Evolutionary conservation across 1,139 yeast genomes (phyloP).

Genomic region (Hansenula anomala): DNA sequence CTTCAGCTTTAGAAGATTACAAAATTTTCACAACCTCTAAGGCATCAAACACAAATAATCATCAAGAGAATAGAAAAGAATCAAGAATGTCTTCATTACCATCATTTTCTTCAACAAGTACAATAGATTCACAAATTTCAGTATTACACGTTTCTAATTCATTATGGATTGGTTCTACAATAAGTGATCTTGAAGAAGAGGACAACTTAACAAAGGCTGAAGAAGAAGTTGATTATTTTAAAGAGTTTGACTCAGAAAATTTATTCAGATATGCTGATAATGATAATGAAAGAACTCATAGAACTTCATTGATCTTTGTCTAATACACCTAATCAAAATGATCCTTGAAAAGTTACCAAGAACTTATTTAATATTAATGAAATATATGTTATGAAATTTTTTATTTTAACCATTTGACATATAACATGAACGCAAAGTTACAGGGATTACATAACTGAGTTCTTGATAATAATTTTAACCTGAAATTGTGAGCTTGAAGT

Average conservation of each 20-base stretch:
- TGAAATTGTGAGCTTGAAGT: too few species aligned
- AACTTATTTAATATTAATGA: too few species aligned
- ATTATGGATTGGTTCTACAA: conserved; percentile 19
- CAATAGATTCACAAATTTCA: conserved; percentile 11
- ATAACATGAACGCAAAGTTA: too few species aligned
- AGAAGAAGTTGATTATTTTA: conserved; percentile 6
- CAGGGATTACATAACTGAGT: too few species aligned
- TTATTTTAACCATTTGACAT: too few species aligned
- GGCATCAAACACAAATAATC: background rate
- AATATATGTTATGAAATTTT: too few species aligned
- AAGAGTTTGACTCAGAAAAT: conserved; percentile 10
- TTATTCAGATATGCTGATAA: conserved; percentile 11
- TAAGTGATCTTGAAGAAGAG: conserved; percentile 5
- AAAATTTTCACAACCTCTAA: conserved; percentile 13
- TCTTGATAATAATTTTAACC: too few species aligned
- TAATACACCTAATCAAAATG: too few species aligned
- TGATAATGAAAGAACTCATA: conserved; percentile 3
- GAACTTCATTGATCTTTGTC: conserved; percentile 17
- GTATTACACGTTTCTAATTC: conserved; percentile 15
- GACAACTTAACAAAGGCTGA: background rate
- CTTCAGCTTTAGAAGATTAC: conserved; percentile 18
- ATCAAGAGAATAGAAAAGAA: background rate
- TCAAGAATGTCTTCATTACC: conserved; percentile 9
- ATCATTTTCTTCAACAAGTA: conserved; percentile 6
- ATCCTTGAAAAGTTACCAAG: too few species aligned